phyloP scores from a whole-genome alignment of 129 eudicot species.

The Chrysanthemum makinoi region DNA sequence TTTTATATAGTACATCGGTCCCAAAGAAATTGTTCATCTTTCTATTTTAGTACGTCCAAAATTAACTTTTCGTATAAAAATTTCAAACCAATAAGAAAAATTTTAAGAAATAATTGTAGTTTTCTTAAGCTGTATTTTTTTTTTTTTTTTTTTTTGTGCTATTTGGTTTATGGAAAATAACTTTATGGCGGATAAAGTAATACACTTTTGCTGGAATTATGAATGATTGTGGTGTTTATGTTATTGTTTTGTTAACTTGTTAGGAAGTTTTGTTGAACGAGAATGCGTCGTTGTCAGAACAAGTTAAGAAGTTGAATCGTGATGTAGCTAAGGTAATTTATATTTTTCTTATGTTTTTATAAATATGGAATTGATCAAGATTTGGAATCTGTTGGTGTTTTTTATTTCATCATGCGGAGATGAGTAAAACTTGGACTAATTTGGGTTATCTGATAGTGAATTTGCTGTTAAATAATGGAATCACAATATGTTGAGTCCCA shows the following conservation, averaged over 20 bases:
- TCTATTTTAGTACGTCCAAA: neutral
- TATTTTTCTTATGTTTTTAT: neutral
- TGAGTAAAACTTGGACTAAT: too few species aligned
- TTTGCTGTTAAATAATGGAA: too few species aligned
- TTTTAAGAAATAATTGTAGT: neutral
- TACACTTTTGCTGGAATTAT: neutral
- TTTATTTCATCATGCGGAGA: neutral
- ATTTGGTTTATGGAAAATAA: too few species aligned
- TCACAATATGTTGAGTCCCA: too few species aligned
- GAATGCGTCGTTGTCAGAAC: conserved; percentile 57
- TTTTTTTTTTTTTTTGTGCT: neutral
- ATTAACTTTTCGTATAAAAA: too few species aligned
- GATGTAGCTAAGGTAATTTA: conserved; percentile 87
- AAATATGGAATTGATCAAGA: neutral
- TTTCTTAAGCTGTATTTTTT: neutral
- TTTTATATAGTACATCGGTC: neutral
- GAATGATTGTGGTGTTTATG: neutral
- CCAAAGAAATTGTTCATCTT: neutral
- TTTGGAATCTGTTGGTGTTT: neutral
- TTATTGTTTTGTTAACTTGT: neutral
- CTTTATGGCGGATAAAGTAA: too few species aligned
- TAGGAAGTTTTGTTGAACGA: conserved; percentile 71
- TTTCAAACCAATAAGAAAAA: too few species aligned
- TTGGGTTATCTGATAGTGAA: too few species aligned
- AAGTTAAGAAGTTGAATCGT: conserved; percentile 87